These are phyloP conservation scores for Exophiala phaeomuriformis DNA, from an alignment of 2,329 filamentous ascomycete genomes.

Conservation along the genomic window DNA sequence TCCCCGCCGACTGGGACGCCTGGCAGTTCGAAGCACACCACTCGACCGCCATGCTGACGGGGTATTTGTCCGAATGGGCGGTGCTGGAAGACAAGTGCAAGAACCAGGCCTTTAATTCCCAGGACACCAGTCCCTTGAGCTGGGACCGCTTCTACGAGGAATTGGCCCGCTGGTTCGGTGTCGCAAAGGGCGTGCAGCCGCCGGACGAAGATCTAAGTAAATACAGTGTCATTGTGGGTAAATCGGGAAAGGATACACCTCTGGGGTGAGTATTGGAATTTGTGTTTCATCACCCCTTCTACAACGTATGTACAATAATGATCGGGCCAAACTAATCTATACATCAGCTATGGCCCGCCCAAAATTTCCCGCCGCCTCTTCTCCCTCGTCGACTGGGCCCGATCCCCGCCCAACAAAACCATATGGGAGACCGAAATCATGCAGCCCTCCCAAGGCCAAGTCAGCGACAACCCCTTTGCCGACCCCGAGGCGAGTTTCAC, in stretches of 20 bases:
- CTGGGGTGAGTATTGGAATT: constrained; percentile 31
- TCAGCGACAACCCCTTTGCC: constrained; percentile 26
- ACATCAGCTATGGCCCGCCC: constrained; percentile 31
- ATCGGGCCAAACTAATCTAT: background rate
- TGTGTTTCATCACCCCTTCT: background rate
- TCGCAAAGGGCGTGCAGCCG: constrained; percentile 31
- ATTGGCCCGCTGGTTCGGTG: constrained; percentile 41
- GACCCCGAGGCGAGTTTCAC: constrained; percentile 25
- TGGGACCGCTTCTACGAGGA: constrained; percentile 46
- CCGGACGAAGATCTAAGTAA: constrained; percentile 28
- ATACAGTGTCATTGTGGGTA: constrained; percentile 15
- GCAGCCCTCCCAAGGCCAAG: constrained; percentile 33
- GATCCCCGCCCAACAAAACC: constrained; percentile 37
- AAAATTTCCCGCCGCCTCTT: constrained; percentile 36
- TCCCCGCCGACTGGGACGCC: constrained; percentile 37
- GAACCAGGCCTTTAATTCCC: constrained; percentile 46
- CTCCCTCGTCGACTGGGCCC: constrained; percentile 42
- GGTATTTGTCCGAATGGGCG: constrained; percentile 46
- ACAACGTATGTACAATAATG: background rate
- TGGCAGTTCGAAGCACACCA: constrained; percentile 42
- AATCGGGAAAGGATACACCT: constrained; percentile 27
- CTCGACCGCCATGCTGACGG: constrained; percentile 43
- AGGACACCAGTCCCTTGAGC: constrained; percentile 41
- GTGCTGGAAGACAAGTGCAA: constrained; percentile 37
- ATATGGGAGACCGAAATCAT: constrained; percentile 42